phyloP scores from a whole-genome alignment of 2,329 filamentous ascomycete species.

The Lachnellula occidentalis region DNA sequence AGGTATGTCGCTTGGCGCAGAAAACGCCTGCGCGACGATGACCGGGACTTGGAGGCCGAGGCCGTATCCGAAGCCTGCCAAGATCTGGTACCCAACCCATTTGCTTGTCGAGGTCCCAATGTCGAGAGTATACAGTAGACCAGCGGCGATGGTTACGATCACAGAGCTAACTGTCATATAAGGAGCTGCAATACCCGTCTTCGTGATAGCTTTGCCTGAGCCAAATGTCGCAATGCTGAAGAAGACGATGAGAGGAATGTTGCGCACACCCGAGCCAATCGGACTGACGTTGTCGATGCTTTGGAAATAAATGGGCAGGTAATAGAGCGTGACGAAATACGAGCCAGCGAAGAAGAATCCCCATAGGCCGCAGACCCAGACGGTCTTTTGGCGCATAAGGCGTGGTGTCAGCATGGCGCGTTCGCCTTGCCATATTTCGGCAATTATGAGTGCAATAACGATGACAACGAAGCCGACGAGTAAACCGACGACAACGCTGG shows the following conservation, averaged over 20 bases:
- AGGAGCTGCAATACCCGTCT: too few relatives aligned
- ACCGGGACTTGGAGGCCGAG: too few relatives aligned
- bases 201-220: too few relatives aligned
- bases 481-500: constrained; percentile 35
- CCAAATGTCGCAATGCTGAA: too few relatives aligned
- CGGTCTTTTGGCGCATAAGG: constrained; percentile 29
- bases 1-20: constrained; percentile 30
- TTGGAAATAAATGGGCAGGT: constrained; percentile 46
- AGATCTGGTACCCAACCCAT: too few relatives aligned
- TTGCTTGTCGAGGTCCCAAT: too few relatives aligned
- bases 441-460: constrained; percentile 28
- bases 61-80: too few relatives aligned
- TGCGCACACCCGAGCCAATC: constrained; percentile 32
- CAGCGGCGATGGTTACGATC: too few relatives aligned
- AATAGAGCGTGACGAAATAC: constrained; percentile 38
- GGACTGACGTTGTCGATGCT: constrained; percentile 34
- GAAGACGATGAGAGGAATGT: constrained; percentile 26
- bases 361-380: constrained; percentile 12
- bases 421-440: constrained; percentile 27
- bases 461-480: constrained; percentile 31
- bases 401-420: constrained; percentile 31
- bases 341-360: constrained; percentile 36
- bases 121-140: too few relatives aligned
- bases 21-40: not conserved
- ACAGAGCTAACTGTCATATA: too few relatives aligned